Conservation (phyloP, 2,329 filamentous ascomycete species). For the Neurospora sp. region DNA sequence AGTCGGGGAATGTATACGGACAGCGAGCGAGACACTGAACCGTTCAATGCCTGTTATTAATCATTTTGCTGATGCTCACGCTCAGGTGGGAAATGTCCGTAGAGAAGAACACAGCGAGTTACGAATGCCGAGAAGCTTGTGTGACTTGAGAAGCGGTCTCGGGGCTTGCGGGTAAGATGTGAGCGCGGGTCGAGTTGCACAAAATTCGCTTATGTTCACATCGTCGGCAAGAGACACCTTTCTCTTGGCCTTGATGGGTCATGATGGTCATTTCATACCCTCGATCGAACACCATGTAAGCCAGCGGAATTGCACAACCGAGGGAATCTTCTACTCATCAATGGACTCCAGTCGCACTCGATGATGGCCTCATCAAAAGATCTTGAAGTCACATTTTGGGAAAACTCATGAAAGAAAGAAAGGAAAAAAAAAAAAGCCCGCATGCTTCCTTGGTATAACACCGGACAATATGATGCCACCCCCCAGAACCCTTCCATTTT, state of each 20-base stretch:
- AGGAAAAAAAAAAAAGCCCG: neutral
- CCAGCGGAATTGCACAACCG: neutral
- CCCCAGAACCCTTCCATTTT: neutral
- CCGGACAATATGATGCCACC: neutral
- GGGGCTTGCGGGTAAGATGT: neutral
- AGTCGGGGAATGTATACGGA: neutral
- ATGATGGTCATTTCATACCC: neutral
- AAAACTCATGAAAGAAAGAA: neutral
- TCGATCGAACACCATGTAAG: neutral
- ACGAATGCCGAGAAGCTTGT: neutral
- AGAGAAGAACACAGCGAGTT: neutral
- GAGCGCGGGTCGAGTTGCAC: neutral
- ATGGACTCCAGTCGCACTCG: neutral
- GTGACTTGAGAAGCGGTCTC: neutral
- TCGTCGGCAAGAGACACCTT: neutral
- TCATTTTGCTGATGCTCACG: neutral
- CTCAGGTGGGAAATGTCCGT: neutral
- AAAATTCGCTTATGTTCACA: neutral
- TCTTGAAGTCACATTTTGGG: neutral
- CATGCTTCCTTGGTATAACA: neutral
- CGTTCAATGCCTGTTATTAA: neutral
- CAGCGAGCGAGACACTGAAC: neutral
- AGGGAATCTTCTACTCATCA: neutral
- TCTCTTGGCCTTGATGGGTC: neutral
- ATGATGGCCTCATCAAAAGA: neutral